These are phyloP conservation scores for Glonium stellatum DNA, from an alignment of 495 filamentous ascomycete species.

Conservation along the genomic window DNA sequence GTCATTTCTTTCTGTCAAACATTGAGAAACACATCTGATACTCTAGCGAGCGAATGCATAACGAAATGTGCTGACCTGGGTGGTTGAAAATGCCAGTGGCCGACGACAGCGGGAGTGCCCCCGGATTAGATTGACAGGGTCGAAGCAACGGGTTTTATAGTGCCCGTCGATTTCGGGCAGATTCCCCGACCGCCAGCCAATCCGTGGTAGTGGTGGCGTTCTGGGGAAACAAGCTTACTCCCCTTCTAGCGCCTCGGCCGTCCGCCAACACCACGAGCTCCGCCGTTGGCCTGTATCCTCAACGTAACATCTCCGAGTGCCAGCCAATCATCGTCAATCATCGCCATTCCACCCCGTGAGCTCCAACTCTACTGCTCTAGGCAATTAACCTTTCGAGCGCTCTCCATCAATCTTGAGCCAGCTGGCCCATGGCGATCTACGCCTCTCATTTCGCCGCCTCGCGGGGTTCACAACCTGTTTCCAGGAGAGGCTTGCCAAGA, in stretches of 20 bases:
- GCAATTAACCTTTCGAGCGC: not conserved
- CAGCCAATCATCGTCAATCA: not conserved
- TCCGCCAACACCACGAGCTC: not conserved
- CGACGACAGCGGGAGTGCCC: not conserved
- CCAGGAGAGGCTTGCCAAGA: not conserved
- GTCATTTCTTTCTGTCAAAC: not conserved
- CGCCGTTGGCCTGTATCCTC: not conserved
- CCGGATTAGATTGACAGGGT: not conserved
- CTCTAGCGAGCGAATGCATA: not conserved
- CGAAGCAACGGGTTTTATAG: not conserved
- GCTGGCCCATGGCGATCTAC: not conserved
- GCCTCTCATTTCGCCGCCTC: not conserved
- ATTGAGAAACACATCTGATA: not conserved
- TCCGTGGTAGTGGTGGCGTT: not conserved
- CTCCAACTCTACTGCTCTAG: not conserved
- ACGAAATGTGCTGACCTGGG: not conserved
- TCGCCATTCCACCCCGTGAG: not conserved
- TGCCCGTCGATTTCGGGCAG: not conserved
- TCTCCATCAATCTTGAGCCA: not conserved
- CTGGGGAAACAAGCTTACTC: not conserved
- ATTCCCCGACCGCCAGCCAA: not conserved
- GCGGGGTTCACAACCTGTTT: not conserved
- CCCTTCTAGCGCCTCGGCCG: not conserved
- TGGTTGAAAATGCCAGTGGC: not conserved
- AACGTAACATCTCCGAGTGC: constrained; percentile 2